Conservation (phyloP, 768 basidiomycete genomes). For the Suillus subalutaceus region DNA sequence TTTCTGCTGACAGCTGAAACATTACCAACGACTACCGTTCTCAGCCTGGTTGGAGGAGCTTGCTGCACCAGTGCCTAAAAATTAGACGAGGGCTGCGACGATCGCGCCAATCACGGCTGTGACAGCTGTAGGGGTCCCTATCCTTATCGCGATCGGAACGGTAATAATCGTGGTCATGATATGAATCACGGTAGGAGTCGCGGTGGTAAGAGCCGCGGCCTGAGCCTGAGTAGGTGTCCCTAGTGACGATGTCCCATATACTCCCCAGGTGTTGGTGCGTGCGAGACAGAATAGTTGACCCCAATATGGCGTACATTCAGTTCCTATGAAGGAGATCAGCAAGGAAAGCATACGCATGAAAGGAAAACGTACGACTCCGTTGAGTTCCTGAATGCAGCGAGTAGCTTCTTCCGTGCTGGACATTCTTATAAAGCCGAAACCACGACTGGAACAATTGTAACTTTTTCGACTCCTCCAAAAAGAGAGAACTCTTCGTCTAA, state of each 20-base stretch:
- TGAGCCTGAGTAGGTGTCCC: slow-evolving; percentile 45
- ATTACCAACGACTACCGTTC: slow-evolving; percentile 64
- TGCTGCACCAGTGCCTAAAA: slow-evolving; percentile 38
- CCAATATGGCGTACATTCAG: slow-evolving; percentile 92
- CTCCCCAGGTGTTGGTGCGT: slow-evolving; percentile 92
- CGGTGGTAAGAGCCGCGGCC: slow-evolving; percentile 45
- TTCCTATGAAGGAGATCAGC: slow-evolving; percentile 53
- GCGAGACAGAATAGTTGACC: slow-evolving; percentile 96
- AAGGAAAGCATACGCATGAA: not conserved
- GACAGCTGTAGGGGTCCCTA: slow-evolving; percentile 68
- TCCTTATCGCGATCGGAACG: slow-evolving; percentile 53
- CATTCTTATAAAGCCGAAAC: slow-evolving; percentile 96
- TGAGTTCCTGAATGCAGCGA: slow-evolving; percentile 86
- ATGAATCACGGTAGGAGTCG: slow-evolving; percentile 38
- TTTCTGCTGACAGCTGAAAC: slow-evolving; percentile 13
- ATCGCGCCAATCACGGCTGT: slow-evolving; percentile 77
- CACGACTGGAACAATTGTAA: slow-evolving; percentile 74
- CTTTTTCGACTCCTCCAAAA: slow-evolving; percentile 90
- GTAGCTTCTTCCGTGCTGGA: slow-evolving; percentile 81
- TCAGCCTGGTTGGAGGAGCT: slow-evolving; percentile 41
- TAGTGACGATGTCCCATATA: slow-evolving; percentile 90
- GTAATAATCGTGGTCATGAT: slow-evolving; percentile 47
- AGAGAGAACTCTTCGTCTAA: slow-evolving; percentile 92
- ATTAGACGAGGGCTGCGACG: slow-evolving; percentile 64
- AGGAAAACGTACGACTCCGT: slow-evolving; percentile 74